Evolutionary conservation across 768 basidiomycete genomes (phyloP).

Genomic region (Panellus pusillus): DNA sequence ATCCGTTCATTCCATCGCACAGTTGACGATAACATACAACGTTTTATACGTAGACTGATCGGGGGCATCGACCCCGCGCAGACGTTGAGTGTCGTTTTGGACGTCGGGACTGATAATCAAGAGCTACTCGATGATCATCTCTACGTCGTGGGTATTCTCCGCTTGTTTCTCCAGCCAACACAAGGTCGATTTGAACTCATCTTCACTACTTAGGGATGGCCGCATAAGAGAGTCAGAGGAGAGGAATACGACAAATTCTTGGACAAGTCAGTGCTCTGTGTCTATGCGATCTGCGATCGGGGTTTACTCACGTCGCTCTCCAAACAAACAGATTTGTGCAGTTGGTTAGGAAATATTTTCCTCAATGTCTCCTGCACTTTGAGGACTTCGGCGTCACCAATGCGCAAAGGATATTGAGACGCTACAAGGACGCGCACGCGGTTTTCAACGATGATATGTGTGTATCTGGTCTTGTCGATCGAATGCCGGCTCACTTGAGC

Average conservation of each 20-base stretch:
- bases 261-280: slow-evolving; percentile 52
- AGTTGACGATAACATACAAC: neutral
- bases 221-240: slow-evolving; percentile 66
- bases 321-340: slow-evolving; percentile 60
- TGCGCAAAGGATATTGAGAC: slow-evolving; percentile 64
- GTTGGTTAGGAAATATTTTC: slow-evolving; percentile 70
- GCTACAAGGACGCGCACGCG: slow-evolving; percentile 62
- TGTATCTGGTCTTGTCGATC: slow-evolving; percentile 3
- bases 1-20: neutral
- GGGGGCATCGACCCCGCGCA: slow-evolving; percentile 66
- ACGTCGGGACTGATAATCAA: slow-evolving; percentile 78
- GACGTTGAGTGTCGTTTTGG: slow-evolving; percentile 60
- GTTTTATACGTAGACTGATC: slow-evolving; percentile 48
- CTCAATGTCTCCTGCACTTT: slow-evolving; percentile 71
- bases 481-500: neutral
- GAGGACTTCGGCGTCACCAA: slow-evolving; percentile 85
- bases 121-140: slow-evolving; percentile 59
- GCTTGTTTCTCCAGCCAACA: too few relatives aligned
- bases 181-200: neutral
- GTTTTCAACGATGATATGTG: slow-evolving; percentile 89
- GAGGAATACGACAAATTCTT: slow-evolving; percentile 76
- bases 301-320: neutral
- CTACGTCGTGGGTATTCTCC: slow-evolving; percentile 54
- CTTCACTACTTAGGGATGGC: slow-evolving; percentile 59
- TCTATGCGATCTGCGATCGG: too few relatives aligned